A percentile compares a stretch with the other conserved stretches of the same genome.
These are phyloP conservation scores for Xanthoconium stramineum DNA, from an alignment of 768 basidiomycete species.

Conservation along the genomic window DNA sequence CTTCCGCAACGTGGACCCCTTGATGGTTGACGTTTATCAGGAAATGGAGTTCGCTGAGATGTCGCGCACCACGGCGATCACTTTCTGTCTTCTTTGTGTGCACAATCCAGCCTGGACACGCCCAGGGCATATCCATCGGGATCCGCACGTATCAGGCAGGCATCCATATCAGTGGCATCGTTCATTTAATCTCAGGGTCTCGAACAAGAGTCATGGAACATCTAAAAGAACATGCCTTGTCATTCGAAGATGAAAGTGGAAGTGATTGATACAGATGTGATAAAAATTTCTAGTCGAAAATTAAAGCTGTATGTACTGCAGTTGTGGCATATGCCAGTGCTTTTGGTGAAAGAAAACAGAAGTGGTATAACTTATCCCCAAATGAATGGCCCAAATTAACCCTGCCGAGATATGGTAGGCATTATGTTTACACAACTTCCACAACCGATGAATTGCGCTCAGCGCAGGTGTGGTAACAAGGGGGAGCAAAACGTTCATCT, in stretches of 20 bases:
- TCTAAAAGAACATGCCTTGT: constrained; percentile 6
- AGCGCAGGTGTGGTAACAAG: constrained; percentile 17
- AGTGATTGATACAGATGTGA: constrained; percentile 16
- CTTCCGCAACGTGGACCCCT: constrained; percentile 10
- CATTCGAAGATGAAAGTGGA: constrained; percentile 8
- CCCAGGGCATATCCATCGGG: neutral
- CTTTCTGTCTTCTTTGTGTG: neutral
- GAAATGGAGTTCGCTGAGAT: constrained; percentile 24
- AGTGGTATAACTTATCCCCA: constrained; percentile 29
- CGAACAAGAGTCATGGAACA: neutral
- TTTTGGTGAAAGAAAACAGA: constrained; percentile 18
- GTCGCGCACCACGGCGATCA: constrained; percentile 16
- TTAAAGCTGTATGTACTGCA: constrained; percentile 13
- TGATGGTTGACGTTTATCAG: constrained; percentile 7
- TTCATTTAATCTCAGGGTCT: constrained; percentile 15
- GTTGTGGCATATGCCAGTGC: constrained; percentile 16
- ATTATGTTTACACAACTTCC: constrained; percentile 10
- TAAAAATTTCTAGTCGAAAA: constrained; percentile 6
- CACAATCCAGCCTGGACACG: neutral
- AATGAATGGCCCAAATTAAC: constrained; percentile 21
- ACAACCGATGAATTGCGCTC: constrained; percentile 20
- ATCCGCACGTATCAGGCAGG: constrained; percentile 5
- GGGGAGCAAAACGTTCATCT: constrained; percentile 21
- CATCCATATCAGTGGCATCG: neutral
- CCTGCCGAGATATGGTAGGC: constrained; percentile 23